Base-by-base conservation (phyloP, 2,329 filamentous ascomycete species). In the Grosmannia serpens region DNA sequence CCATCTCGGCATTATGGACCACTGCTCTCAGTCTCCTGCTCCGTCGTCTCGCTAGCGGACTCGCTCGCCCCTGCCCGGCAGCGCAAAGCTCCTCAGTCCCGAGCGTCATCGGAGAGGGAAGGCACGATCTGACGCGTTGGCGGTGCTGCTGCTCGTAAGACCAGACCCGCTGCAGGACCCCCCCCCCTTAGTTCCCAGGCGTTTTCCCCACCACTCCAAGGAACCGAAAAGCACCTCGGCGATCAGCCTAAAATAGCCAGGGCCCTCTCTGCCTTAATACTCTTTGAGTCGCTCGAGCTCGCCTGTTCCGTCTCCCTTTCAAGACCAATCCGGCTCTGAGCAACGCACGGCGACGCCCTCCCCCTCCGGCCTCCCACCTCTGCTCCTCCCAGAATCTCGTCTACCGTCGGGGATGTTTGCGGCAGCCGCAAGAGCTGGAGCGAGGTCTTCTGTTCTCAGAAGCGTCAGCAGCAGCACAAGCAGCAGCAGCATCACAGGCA, bases 401-500 rank as follows among this genome's bases (percentile, higher is more conserved):
- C 57, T 31, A 50, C 58, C 50, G 49, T 60, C 65, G 46, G 68
- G 60, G 61, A 72, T 72, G 70, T 71, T 72, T 66, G 65, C 69
- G 60, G 65, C 68, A 49, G 66, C 71, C 62, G 68, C 67, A 60
- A 64, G 70, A 62, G 67, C 66, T 66, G 69, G 70, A 66, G 67
- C 69, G 64, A 67, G 69, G 67, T 70, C 69, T 65, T 64, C 68
- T 59, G 63, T 66, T 61, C 64, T 68, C 62, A 67, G 65, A 63
- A 65, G 63, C 60, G 51, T 41, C 58, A 61, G 54, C 52, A 61
- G 38, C 46, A 24, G 46, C n/a, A 49, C 35, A 38, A 17, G 22
- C 46, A 22, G 44, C 44, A 46, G 20, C 20, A 46, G 20, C 44
- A 46, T 29, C 51, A 41, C 35, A 22, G 53, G 38, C 51, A n/a